These are phyloP conservation scores for Oldenlandia corymbosa DNA, from an alignment of 257 asterid genomes.

Conservation along the genomic window DNA sequence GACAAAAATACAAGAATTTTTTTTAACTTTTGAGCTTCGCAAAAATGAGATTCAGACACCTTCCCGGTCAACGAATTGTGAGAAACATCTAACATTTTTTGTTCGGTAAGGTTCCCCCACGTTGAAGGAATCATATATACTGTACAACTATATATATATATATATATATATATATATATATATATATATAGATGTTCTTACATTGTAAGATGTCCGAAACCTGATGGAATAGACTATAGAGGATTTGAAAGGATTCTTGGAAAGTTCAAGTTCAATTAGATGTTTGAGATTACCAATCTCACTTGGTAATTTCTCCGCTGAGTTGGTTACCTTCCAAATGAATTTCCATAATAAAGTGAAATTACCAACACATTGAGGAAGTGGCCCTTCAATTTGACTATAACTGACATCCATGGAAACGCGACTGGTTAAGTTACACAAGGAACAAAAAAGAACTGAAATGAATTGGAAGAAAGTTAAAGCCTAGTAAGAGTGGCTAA, in stretches of 20 bases:
- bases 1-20: conserved; percentile 16
- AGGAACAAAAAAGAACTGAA: not conserved
- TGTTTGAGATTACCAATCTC: conserved; percentile 10
- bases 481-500: conserved; percentile 9
- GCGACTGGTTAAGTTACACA: conserved; percentile 8
- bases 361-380: not conserved
- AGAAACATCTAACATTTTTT: too few relatives aligned
- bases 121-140: too few relatives aligned
- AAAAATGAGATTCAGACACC: conserved; percentile 21
- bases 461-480: conserved; percentile 16
- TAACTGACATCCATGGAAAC: conserved; percentile 3
- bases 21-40: not conserved
- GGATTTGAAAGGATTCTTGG: conserved; percentile 13
- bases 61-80: conserved; percentile 16
- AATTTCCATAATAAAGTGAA: conserved; percentile 6
- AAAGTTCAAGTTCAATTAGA: conserved; percentile 20
- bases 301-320: conserved; percentile 16
- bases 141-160: too few relatives aligned
- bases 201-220: conserved; percentile 18
- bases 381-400: conserved; percentile 4
- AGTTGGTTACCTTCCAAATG: conserved; percentile 14
- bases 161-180: too few relatives aligned
- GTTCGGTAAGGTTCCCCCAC: too few relatives aligned
- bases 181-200: conserved; percentile 1
- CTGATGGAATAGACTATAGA: conserved; percentile 13